phyloP scores from a whole-genome alignment of 257 asterid genomes.

The Primulina eburnea region DNA sequence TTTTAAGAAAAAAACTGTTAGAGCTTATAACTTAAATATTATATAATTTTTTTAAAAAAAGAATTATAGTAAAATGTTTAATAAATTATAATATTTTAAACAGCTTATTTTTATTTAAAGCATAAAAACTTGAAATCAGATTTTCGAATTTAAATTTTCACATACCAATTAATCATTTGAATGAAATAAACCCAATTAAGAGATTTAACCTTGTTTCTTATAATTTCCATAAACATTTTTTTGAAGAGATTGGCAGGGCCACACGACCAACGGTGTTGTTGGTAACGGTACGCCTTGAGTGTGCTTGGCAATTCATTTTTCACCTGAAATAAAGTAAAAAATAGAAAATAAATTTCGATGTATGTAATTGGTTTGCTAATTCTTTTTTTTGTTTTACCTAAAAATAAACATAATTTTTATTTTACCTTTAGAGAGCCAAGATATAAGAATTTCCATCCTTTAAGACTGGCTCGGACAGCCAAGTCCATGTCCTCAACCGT shows the following conservation, averaged over 20 bases:
- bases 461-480: constrained; percentile 93
- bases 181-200: not conserved
- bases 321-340: constrained; percentile 41
- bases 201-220: constrained; percentile 63
- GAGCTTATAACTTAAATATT: no score
- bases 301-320: constrained; percentile 96
- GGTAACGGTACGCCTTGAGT: constrained; percentile 84
- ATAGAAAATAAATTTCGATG: not conserved
- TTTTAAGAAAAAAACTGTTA: no score
- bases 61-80: no score
- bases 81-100: no score
- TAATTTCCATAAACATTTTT: constrained; percentile 74
- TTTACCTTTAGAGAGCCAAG: constrained; percentile 64
- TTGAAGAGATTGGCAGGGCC: constrained; percentile 94
- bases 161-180: not conserved
- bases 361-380: not conserved
- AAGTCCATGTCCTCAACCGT: constrained; percentile 98
- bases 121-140: not conserved
- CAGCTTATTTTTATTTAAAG: no score
- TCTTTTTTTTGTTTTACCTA: no score
- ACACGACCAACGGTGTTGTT: constrained; percentile 99
- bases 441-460: constrained; percentile 91
- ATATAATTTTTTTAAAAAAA: not conserved
- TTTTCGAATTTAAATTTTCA: not conserved
- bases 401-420: not conserved